Conservation (phyloP, 73 alveolate genomes). For the Paramecium biaurelia region DNA sequence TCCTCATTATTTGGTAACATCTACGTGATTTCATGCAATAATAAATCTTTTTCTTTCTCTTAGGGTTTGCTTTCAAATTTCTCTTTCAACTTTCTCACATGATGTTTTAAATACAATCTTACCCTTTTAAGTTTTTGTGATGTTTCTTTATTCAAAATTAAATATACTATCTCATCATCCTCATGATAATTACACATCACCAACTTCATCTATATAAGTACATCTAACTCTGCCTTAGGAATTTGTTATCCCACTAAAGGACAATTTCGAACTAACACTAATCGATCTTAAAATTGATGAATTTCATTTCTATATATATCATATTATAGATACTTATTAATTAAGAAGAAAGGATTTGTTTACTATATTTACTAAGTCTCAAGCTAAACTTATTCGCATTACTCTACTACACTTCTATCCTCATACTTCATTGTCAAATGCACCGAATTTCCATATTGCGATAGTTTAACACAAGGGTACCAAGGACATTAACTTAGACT, state of each 20-base stretch:
- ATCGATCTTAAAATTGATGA: background rate
- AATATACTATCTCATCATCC: background rate
- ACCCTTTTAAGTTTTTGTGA: background rate
- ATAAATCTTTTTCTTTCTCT: background rate
- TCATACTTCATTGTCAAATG: background rate
- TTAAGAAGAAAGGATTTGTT: background rate
- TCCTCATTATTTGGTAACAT: background rate
- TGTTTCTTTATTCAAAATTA: background rate
- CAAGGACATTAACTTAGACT: conserved; percentile 46
- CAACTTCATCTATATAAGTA: background rate
- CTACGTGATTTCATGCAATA: background rate
- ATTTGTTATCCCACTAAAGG: background rate
- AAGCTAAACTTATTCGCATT: background rate
- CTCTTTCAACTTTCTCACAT: background rate
- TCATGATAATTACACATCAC: background rate
- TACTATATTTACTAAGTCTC: background rate
- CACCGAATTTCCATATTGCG: conserved; percentile 54
- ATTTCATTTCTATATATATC: background rate
- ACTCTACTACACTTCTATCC: background rate
- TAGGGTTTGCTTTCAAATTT: background rate
- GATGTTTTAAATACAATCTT: background rate
- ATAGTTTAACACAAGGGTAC: conserved; percentile 66
- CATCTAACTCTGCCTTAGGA: background rate
- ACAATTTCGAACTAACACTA: background rate
- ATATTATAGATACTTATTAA: background rate